Evolutionary conservation across 108 stramenopile genomes (phyloP), one percentile per base, ranked within the genome.

Genomic region (Pseudonitzschia delicatissima): DNA sequence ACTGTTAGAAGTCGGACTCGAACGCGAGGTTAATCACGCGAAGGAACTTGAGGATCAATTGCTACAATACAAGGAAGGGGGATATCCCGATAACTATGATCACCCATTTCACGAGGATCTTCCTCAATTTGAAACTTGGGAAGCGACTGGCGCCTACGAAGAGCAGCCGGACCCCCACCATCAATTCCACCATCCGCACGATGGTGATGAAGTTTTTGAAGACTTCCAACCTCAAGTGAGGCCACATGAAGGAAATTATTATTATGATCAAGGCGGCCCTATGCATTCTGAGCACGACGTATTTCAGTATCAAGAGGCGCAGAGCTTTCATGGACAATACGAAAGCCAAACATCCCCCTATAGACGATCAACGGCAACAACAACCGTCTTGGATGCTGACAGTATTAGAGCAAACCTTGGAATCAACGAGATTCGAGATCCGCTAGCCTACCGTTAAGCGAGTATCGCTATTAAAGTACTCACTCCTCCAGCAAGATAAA

Each of bases 101-200:
- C 37, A 23, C 12, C 20, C 5, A 61, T 42, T 42, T 26, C 60
- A 40, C 21, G 39, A 61, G 23, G 39, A 37, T 23, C 17, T 20
- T 40, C 37, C 29, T 33, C 31, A 31, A 28, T 55, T 33, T 15
- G 53, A 55, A 17, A 55, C 53, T 33, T 33, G 29, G 53, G 53
- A 33, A n/a, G 60, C 9, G 15, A 31, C 15, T 40, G 32, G 26
- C 60, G 60, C 25, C 34, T 42, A 61, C 34, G 39, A 61, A 61
- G 23, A 61, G 12, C 39, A 27, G 37, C 53, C 37, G 20, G 37
- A 21, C 12, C 60, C 37, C 25, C 18, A 60, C 20, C 35, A 60
- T 18, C n/a, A n/a, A n/a, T n/a, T n/a, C n/a, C 58, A 60, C 18
- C 58, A 61, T 61, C 35, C 37, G 4, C 60, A 61, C 32, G 21